Evolutionary conservation across 345 rosid genomes (phyloP).

Genomic region (Linum tenue): DNA sequence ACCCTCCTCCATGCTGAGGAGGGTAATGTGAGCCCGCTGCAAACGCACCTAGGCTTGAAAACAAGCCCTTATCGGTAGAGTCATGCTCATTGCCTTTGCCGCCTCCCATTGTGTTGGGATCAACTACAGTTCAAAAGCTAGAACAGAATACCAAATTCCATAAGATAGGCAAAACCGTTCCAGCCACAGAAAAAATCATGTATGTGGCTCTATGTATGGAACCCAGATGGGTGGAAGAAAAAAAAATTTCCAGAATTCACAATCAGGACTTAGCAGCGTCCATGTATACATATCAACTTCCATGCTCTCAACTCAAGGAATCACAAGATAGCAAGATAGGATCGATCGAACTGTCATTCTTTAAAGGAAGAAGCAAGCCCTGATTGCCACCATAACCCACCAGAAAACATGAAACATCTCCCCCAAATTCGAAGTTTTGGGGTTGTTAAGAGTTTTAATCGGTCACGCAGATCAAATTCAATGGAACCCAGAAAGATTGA

Average conservation of each 20-base stretch:
- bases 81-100: conserved; percentile 41
- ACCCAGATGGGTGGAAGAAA: too few relatives aligned
- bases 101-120: conserved; percentile 31
- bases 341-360: too few relatives aligned
- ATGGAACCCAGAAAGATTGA: not conserved
- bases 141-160: not conserved
- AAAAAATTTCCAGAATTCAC: too few relatives aligned
- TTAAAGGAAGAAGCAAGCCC: too few relatives aligned
- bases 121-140: conserved; percentile 7
- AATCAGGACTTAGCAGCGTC: too few relatives aligned
- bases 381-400: not conserved
- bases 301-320: too few relatives aligned
- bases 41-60: conserved; percentile 55
- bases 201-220: too few relatives aligned
- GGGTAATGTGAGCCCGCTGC: conserved; percentile 43
- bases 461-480: not conserved
- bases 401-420: not conserved
- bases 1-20: conserved; percentile 17
- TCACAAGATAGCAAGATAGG: too few relatives aligned
- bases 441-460: not conserved
- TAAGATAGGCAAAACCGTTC: too few relatives aligned
- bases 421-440: not conserved
- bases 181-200: not conserved
- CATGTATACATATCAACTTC: too few relatives aligned
- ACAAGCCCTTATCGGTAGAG: conserved; percentile 48